Percentiles rank a stretch among this genome's conserved stretches.
phyloP scores from a whole-genome alignment of 2,329 filamentous ascomycete species.

The Penicillium hordei region DNA sequence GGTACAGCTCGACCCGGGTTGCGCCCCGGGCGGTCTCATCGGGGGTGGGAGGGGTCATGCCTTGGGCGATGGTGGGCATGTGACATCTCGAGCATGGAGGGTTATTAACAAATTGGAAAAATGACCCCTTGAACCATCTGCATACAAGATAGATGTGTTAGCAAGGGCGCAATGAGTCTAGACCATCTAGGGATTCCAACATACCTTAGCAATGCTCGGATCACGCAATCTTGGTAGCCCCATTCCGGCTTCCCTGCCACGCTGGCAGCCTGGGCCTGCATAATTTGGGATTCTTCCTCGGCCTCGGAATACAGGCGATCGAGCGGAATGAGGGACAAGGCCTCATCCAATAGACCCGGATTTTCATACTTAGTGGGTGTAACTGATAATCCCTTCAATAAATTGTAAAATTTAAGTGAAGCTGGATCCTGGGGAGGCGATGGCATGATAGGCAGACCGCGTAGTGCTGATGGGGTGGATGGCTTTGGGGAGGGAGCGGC shows the following conservation, averaged over 20 bases:
- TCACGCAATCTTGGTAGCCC: slow-evolving; percentile 97
- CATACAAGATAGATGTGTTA: slow-evolving; percentile 12
- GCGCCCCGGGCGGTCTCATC: slow-evolving; percentile 90
- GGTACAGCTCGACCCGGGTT: slow-evolving; percentile 82
- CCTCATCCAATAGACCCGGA: slow-evolving; percentile 89
- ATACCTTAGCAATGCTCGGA: slow-evolving; percentile 79
- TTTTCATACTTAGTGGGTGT: slow-evolving; percentile 96
- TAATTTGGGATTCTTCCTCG: slow-evolving; percentile 86
- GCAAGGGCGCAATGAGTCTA: slow-evolving; percentile 13
- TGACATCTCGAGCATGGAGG: slow-evolving; percentile 79
- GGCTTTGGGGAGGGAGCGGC: slow-evolving; percentile 31
- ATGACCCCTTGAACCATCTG: slow-evolving; percentile 92
- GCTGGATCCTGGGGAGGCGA: slow-evolving; percentile 70
- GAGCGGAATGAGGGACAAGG: slow-evolving; percentile 78
- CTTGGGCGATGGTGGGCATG: slow-evolving; percentile 77
- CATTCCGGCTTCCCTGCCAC: slow-evolving; percentile 83
- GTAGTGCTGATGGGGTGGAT: slow-evolving; percentile 40
- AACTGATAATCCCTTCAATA: slow-evolving; percentile 79
- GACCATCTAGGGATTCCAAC: slow-evolving; percentile 31
- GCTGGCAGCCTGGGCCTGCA: slow-evolving; percentile 83
- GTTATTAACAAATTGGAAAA: slow-evolving; percentile 97
- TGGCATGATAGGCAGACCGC: slow-evolving; percentile 68
- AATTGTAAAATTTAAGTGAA: slow-evolving; percentile 74
- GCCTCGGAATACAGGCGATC: slow-evolving; percentile 91
- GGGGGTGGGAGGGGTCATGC: slow-evolving; percentile 78